Conservation (phyloP, 2,329 filamentous ascomycete species). For the Biscogniauxia mediterranea region DNA sequence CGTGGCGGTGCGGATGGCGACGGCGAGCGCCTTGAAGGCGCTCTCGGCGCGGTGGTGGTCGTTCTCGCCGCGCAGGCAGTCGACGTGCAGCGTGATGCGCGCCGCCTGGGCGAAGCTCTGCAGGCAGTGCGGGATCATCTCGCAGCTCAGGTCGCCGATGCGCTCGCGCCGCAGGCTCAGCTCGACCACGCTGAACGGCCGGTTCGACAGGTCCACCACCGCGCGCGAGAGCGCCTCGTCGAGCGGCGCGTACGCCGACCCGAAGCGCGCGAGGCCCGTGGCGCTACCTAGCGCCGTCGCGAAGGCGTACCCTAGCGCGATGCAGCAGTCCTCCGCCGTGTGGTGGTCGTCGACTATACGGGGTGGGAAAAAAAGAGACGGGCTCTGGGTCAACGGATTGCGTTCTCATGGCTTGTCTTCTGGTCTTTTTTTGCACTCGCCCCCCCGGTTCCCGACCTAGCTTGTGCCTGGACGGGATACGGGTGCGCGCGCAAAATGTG, state of each 20-base stretch:
- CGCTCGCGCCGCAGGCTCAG: constrained; percentile 86
- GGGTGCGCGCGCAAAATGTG: not conserved
- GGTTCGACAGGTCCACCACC: constrained; percentile 91
- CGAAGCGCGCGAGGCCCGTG: constrained; percentile 84
- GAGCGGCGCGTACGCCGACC: constrained; percentile 86
- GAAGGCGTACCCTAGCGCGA: constrained; percentile 86
- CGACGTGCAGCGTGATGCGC: constrained; percentile 90
- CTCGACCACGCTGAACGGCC: constrained; percentile 80
- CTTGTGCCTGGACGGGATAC: not conserved
- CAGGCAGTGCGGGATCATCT: constrained; percentile 97
- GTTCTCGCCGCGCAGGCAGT: constrained; percentile 86
- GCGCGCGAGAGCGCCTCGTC: constrained; percentile 93
- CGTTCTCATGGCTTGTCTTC: no score
- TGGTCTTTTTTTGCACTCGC: no score
- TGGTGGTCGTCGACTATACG: constrained; percentile 91
- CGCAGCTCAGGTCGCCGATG: constrained; percentile 87
- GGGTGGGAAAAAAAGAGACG: not conserved
- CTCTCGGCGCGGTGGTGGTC: constrained; percentile 96
- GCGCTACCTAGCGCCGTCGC: constrained; percentile 74
- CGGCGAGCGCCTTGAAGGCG: constrained; percentile 93
- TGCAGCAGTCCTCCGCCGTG: constrained; percentile 92
- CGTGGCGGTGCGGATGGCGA: constrained; percentile 78
- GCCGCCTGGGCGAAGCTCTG: constrained; percentile 91
- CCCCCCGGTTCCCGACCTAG: not conserved
- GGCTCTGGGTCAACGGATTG: not conserved